Percentiles rank a stretch among this genome's conserved stretches.
phyloP scores from a whole-genome alignment of 148 eudicot genomes.

The Rhododendron vialii region DNA sequence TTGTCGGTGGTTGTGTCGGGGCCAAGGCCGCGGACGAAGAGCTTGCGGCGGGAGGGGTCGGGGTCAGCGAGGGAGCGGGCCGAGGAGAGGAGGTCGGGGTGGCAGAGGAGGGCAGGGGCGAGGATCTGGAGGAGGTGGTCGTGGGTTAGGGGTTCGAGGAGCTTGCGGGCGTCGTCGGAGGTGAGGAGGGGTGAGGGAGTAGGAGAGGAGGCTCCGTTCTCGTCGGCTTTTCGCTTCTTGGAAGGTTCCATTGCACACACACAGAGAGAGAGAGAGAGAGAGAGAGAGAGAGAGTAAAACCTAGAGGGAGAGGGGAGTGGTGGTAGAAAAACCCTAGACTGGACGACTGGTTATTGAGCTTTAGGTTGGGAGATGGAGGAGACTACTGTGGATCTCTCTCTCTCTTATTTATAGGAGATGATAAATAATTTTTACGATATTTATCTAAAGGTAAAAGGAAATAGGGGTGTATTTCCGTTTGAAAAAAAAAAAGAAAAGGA shows the following conservation, averaged over 20 bases:
- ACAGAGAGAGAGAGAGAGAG: too few species aligned
- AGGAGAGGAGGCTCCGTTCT: constrained; percentile 41
- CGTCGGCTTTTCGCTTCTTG: constrained; percentile 85
- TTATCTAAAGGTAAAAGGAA: too few species aligned
- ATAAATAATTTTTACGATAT: too few species aligned
- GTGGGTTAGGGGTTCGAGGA: constrained; percentile 47
- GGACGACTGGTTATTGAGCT: too few species aligned
- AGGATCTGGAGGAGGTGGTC: constrained; percentile 56
- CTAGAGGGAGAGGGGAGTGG: constrained; percentile 2
- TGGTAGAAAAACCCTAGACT: neutral
- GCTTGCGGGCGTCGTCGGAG: constrained; percentile 51
- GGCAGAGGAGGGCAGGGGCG: constrained; percentile 43
- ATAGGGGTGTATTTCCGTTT: too few species aligned
- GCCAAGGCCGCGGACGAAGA: constrained; percentile 79
- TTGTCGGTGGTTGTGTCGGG: constrained; percentile 63
- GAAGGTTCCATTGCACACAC: constrained; percentile 34
- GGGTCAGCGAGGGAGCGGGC: constrained; percentile 71
- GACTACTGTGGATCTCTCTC: too few species aligned
- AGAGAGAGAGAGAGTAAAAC: neutral
- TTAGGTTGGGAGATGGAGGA: too few species aligned
- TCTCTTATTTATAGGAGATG: too few species aligned
- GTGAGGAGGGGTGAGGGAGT: constrained; percentile 29
- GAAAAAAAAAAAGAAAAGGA: too few species aligned
- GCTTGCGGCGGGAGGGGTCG: constrained; percentile 69
- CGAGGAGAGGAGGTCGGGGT: constrained; percentile 50